Conservation (phyloP, 495 filamentous ascomycete species). For the Penicillium longicatenatum region DNA sequence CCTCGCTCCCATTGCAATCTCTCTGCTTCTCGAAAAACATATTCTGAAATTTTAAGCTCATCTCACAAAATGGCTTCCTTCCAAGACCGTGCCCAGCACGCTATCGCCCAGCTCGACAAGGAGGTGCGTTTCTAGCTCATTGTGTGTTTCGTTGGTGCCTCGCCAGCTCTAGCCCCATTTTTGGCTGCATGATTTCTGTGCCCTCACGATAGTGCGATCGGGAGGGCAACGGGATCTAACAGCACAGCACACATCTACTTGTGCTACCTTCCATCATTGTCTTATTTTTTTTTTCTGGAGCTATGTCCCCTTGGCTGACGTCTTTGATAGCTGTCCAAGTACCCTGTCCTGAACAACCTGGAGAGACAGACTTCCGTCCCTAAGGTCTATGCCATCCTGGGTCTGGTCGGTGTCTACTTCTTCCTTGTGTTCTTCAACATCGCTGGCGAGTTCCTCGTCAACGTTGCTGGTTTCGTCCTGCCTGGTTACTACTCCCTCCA, state of each 20-base stretch:
- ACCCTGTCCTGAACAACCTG: conserved; percentile 90
- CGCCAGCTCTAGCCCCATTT: conserved; percentile 22
- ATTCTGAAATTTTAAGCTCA: conserved; percentile 14
- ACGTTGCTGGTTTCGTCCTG: conserved; percentile 90
- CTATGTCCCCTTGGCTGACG: not conserved
- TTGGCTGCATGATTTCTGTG: conserved; percentile 19
- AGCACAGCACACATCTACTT: not conserved
- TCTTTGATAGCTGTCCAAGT: conserved; percentile 82
- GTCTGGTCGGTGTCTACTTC: conserved; percentile 84
- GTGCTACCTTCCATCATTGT: conserved; percentile 3
- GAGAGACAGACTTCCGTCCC: conserved; percentile 94
- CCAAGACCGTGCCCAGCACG: conserved; percentile 89
- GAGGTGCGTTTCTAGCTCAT: conserved; percentile 68
- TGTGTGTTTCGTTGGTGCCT: conserved; percentile 32
- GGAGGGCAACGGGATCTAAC: not conserved
- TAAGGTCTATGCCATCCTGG: conserved; percentile 94
- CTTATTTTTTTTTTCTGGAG: not conserved
- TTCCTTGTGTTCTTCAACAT: conserved; percentile 99
- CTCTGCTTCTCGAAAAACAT: conserved; percentile 3
- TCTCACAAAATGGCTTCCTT: conserved; percentile 62
- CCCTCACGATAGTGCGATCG: conserved; percentile 11
- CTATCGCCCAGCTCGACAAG: conserved; percentile 91
- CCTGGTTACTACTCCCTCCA: conserved; percentile 95
- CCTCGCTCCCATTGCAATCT: conserved; percentile 23
- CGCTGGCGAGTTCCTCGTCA: conserved; percentile 93